These are phyloP conservation scores for Penicillium antarcticum DNA, from an alignment of 495 filamentous ascomycete species.

Conservation along the genomic window DNA sequence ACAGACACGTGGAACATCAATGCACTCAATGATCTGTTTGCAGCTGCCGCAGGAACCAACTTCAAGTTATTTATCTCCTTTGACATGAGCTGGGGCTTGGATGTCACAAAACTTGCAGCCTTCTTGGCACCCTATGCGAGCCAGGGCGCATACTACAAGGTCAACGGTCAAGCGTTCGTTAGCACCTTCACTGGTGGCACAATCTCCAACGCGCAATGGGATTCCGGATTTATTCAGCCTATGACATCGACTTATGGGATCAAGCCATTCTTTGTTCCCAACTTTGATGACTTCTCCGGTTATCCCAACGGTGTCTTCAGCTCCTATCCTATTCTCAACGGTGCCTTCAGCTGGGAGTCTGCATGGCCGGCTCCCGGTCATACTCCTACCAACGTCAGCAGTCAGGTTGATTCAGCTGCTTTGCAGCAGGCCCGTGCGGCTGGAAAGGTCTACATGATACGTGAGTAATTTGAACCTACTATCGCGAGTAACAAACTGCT, in stretches of 20 bases:
- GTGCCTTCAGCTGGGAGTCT: slow-evolving; percentile 33
- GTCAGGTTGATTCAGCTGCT: slow-evolving; percentile 13
- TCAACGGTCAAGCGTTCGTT: slow-evolving; percentile 1
- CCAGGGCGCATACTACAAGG: slow-evolving; percentile 12
- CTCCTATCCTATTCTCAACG: slow-evolving; percentile 27
- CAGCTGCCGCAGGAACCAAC: slow-evolving; percentile 7
- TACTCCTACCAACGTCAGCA: slow-evolving; percentile 14
- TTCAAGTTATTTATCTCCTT: slow-evolving; percentile 32
- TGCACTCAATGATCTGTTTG: slow-evolving; percentile 18
- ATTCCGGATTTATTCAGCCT: slow-evolving; percentile 5
- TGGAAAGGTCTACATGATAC: slow-evolving; percentile 31
- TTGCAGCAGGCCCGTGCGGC: slow-evolving; percentile 14
- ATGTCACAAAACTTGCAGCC: slow-evolving; percentile 2
- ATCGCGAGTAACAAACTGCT: neutral
- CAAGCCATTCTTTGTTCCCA: slow-evolving; percentile 18
- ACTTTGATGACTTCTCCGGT: slow-evolving; percentile 5
- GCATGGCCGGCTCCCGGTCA: slow-evolving; percentile 24
- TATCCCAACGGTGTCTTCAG: slow-evolving; percentile 13
- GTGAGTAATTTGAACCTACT: slow-evolving; percentile 5
- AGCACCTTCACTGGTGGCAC: slow-evolving; percentile 9
- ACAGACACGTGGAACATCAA: slow-evolving; percentile 8
- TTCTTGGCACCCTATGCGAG: slow-evolving; percentile 5
- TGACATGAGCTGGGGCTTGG: slow-evolving; percentile 16
- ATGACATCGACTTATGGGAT: slow-evolving; percentile 4
- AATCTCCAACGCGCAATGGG: slow-evolving; percentile 6